These are phyloP conservation scores for Lentinula sp. DNA, from an alignment of 768 basidiomycete genomes.

Conservation along the genomic window DNA sequence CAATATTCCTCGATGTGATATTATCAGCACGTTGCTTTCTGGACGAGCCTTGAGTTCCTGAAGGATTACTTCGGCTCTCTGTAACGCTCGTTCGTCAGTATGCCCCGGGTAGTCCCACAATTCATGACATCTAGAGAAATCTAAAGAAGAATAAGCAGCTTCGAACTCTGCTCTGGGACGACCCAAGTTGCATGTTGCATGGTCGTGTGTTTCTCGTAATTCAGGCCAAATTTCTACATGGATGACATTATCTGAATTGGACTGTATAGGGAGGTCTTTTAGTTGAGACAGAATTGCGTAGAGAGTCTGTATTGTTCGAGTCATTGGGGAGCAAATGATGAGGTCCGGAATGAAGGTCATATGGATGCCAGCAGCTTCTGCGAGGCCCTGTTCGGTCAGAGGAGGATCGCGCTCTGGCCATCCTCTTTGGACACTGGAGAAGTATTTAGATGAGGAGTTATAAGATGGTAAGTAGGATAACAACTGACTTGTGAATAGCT, in stretches of 20 bases:
- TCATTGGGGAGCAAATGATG: conserved; percentile 15
- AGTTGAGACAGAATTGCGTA: conserved; percentile 7
- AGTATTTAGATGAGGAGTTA: neutral
- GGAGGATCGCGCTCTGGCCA: conserved; percentile 14
- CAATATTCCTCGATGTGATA: conserved; percentile 13
- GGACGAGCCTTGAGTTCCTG: conserved; percentile 6
- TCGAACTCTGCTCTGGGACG: conserved; percentile 7
- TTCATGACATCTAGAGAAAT: conserved; percentile 12
- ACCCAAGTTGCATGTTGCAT: conserved; percentile 13
- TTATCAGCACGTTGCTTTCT: conserved; percentile 9
- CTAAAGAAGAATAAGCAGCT: conserved; percentile 5
- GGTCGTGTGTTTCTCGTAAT: conserved; percentile 13
- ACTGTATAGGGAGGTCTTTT: neutral
- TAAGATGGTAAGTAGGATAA: neutral
- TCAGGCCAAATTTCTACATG: conserved; percentile 13
- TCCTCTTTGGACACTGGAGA: conserved; percentile 11
- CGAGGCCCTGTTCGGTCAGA: conserved; percentile 11
- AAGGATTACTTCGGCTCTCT: conserved; percentile 9
- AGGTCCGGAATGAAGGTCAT: conserved; percentile 11
- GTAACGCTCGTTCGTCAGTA: conserved; percentile 8
- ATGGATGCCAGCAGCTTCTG: conserved; percentile 5
- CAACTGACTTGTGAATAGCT: conserved; percentile 9
- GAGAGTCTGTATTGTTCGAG: conserved; percentile 14
- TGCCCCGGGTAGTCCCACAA: conserved; percentile 13
- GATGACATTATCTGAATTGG: neutral